These are phyloP conservation scores for Mycosarcoma maydis DNA, from an alignment of 1,284 basidiomycete species.

Conservation along the genomic window DNA sequence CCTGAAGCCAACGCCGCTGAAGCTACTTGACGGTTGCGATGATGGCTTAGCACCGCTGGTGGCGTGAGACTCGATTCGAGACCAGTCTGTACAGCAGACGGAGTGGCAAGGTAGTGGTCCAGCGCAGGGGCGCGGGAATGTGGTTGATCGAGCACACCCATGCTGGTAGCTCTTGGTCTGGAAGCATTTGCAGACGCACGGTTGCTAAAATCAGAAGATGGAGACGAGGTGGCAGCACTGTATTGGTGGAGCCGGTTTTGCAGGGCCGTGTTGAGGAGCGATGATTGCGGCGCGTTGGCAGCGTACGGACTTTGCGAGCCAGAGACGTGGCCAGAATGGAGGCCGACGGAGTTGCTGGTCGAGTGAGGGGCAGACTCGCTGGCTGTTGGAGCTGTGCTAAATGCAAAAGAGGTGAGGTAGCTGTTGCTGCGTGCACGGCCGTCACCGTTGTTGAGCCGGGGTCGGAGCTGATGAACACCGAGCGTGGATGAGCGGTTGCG, in stretches of 20 bases:
- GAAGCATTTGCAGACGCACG: constrained; percentile 8
- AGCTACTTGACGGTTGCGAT: not conserved
- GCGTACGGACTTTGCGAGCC: constrained; percentile 33
- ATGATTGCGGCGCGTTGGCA: constrained; percentile 24
- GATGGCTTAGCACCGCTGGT: not conserved
- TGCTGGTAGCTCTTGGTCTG: constrained; percentile 43
- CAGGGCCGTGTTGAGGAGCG: constrained; percentile 34
- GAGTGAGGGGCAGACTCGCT: constrained; percentile 11
- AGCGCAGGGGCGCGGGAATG: constrained; percentile 11
- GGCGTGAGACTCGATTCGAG: constrained; percentile 8
- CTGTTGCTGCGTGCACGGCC: constrained; percentile 47
- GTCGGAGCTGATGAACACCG: constrained; percentile 29
- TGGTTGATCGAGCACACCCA: constrained; percentile 41
- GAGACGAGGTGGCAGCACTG: constrained; percentile 7
- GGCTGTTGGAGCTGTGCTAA: constrained; percentile 5
- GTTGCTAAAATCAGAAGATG: constrained; percentile 1
- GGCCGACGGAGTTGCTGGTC: constrained; percentile 1
- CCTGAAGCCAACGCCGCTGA: constrained; percentile 1
- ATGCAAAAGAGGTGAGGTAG: constrained; percentile 36
- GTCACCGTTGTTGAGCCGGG: constrained; percentile 22
- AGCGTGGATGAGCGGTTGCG: constrained; percentile 42
- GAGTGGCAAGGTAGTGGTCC: constrained; percentile 8
- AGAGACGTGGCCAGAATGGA: constrained; percentile 15
- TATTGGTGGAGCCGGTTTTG: constrained; percentile 40
- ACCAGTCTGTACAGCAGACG: not conserved